These are phyloP conservation scores for Arthrinium phaeospermum DNA, from an alignment of 2,329 filamentous ascomycete genomes.

Conservation along the genomic window DNA sequence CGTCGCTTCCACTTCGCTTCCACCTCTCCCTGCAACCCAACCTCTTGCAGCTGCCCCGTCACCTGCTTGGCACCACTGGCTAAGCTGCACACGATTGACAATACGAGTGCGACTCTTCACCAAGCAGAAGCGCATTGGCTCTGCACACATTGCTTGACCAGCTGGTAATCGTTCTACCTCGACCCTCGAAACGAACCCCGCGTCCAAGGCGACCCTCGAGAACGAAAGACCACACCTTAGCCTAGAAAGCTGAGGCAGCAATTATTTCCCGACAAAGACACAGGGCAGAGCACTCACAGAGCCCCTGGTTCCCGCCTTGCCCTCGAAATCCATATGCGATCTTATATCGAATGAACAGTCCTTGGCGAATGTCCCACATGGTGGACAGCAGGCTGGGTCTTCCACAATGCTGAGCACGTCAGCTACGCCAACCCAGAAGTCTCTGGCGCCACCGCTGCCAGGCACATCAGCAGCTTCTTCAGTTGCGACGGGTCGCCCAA, in stretches of 20 bases:
- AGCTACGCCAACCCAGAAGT: slow-evolving; percentile 60
- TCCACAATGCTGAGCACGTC: slow-evolving; percentile 59
- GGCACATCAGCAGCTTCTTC: slow-evolving; percentile 41
- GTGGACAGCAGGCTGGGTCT: slow-evolving; percentile 39
- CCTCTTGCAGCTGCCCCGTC: background rate
- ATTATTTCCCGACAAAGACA: background rate
- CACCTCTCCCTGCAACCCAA: background rate
- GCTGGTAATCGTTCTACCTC: background rate
- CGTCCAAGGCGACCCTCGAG: background rate
- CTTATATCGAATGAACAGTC: slow-evolving; percentile 26
- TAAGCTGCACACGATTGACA: slow-evolving; percentile 4
- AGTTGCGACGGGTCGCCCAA: slow-evolving; percentile 47
- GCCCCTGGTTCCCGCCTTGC: background rate
- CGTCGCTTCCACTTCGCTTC: slow-evolving; percentile 12
- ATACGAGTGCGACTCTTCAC: background rate
- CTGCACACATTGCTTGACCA: background rate
- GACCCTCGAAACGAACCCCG: background rate
- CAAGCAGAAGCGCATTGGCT: slow-evolving; percentile 2
- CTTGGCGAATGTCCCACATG: slow-evolving; percentile 32
- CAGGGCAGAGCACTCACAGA: background rate
- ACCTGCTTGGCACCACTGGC: background rate
- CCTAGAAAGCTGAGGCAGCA: background rate
- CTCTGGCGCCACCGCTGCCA: slow-evolving; percentile 46
- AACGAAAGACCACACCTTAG: background rate
- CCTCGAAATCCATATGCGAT: slow-evolving; percentile 25